Evolutionary conservation across 2,329 filamentous ascomycete genomes (phyloP), one percentile per base, ranked within the genome.

Genomic region (Chrysosporium queenslandicum): DNA sequence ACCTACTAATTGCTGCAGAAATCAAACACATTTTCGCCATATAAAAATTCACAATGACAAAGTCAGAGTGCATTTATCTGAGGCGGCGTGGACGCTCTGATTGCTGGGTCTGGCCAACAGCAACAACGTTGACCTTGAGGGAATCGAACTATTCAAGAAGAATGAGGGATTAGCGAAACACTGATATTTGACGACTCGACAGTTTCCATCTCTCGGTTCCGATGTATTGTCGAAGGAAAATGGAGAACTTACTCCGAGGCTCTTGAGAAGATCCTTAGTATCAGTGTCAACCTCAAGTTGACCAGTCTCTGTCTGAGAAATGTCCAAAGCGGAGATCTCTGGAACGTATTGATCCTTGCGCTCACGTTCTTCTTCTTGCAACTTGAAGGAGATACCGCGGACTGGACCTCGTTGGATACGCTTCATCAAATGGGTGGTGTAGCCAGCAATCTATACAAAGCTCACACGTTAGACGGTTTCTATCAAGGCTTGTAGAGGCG

Each of bases 331-430:
- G 57, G 94, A 98, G 66, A 98, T 81, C 79, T 98, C 92, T 70
- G 92, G 92, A 63, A 98, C 92, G 80, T 96, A 98, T 81, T 98
- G 92, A 81, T 98, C 92, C 87, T 98, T 98, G 74, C 92, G 86
- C 80, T 98, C 92, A 82, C 92, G 88, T 85, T 98, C 92, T 81
- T 98, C 92, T 81, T 98, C 92, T 80, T 98, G 92, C 58, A 98
- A 87, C 84, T 98, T 98, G 90, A 98, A 98, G 76, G 94, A 98
- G 78, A 98, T 98, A 81, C 92, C 92, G 68, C 92, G 94, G 76
- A 98, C 92, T 63, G 92, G 92, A 63, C 92, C 92, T 74, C 92
- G 89, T 82, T 97, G 92, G 68, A 98, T 98, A 77, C 92, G 92
- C 85, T 97, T 97, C 94, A 98, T 98, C 77, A 94, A 74, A 74